Conservation (phyloP, 129 eudicot genomes). For the Mikania micrantha region DNA sequence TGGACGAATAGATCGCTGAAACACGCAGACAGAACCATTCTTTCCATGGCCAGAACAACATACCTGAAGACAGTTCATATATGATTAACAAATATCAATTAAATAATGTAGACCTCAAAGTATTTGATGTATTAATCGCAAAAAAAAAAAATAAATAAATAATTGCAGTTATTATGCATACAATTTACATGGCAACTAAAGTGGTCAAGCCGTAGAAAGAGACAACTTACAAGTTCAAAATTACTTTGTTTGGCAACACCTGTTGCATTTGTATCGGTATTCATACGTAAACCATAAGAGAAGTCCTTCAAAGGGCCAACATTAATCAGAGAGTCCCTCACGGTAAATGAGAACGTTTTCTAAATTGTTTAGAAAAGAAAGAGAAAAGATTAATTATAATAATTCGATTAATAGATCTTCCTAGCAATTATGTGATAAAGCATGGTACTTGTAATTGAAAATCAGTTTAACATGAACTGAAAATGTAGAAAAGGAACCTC, state of each 20-base stretch:
- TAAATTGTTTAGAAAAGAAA: slow-evolving; percentile 28
- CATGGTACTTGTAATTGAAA: not conserved
- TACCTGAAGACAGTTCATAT: slow-evolving; percentile 40
- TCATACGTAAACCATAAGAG: slow-evolving; percentile 76
- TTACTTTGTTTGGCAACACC: slow-evolving; percentile 93
- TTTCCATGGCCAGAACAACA: slow-evolving; percentile 99
- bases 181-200: not conserved
- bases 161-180: slow-evolving; percentile 8
- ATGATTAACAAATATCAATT: not conserved
- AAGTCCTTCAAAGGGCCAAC: slow-evolving; percentile 97
- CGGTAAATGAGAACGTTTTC: slow-evolving; percentile 90
- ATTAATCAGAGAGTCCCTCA: slow-evolving; percentile 87
- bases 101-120: not conserved
- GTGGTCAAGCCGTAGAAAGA: slow-evolving; percentile 20
- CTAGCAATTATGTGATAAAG: not conserved
- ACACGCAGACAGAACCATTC: slow-evolving; percentile 88
- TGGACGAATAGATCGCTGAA: slow-evolving; percentile 93
- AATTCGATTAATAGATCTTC: not conserved
- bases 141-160: not conserved
- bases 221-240: slow-evolving; percentile 81
- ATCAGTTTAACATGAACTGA: not conserved
- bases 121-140: not conserved
- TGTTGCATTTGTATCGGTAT: slow-evolving; percentile 75
- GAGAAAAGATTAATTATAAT: not conserved
- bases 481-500: slow-evolving; percentile 5